These are phyloP conservation scores for Cryphonectria parasitica DNA, from an alignment of 2,329 filamentous ascomycete genomes.

Conservation along the genomic window DNA sequence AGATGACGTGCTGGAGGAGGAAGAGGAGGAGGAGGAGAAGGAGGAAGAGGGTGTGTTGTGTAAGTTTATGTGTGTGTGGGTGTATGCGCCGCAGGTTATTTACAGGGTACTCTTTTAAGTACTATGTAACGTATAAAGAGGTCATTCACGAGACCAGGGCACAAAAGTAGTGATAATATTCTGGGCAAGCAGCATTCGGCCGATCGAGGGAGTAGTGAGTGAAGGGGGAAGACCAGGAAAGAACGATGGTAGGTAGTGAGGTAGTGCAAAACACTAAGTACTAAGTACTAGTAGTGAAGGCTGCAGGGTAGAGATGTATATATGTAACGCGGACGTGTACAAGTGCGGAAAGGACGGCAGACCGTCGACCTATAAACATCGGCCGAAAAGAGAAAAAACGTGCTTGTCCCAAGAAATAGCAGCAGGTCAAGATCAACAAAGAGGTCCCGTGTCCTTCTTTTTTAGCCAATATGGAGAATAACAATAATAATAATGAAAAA, in stretches of 20 bases:
- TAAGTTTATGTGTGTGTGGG: background rate
- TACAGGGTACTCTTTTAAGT: background rate
- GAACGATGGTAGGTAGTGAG: background rate
- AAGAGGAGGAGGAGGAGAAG: background rate
- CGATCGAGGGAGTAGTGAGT: background rate
- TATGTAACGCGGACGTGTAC: background rate
- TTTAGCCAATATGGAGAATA: background rate
- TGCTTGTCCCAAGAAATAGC: background rate
- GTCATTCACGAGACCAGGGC: background rate
- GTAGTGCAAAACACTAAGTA: no score
- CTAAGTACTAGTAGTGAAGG: background rate
- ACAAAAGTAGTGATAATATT: conserved; percentile 1
- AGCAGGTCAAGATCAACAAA: background rate
- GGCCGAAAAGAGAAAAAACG: background rate
- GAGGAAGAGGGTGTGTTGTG: background rate
- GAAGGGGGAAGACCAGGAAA: background rate
- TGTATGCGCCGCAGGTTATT: background rate
- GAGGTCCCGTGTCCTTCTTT: background rate
- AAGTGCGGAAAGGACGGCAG: background rate
- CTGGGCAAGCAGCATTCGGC: conserved; percentile 2
- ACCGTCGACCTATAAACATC: background rate
- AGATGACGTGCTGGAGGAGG: conserved; percentile 20
- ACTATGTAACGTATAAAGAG: conserved; percentile 8
- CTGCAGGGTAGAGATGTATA: background rate
- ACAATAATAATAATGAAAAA: background rate